Evolutionary conservation across 192 early-diverging fungal genomes (phyloP).

Genomic region (Dimargaris verticillata): DNA sequence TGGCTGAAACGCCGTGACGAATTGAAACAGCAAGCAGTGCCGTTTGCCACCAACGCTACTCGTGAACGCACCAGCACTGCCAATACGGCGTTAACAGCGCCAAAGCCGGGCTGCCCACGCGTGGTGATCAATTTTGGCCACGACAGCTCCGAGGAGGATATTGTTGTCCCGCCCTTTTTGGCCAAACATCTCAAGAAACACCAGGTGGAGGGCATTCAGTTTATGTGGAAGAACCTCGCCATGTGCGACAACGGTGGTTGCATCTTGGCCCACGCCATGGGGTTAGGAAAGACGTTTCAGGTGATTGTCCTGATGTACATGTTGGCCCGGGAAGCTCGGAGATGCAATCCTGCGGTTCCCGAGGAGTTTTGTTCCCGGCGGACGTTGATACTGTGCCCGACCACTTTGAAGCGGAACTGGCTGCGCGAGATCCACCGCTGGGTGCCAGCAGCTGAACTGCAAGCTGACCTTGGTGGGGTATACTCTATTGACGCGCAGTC

Average conservation of each 20-base stretch:
- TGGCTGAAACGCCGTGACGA: slow-evolving; percentile 12
- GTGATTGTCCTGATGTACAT: slow-evolving; percentile 55
- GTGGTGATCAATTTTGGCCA: slow-evolving; percentile 51
- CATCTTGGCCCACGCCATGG: slow-evolving; percentile 74
- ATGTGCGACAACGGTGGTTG: slow-evolving; percentile 53
- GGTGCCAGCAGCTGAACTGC: slow-evolving; percentile 24
- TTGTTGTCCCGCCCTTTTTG: slow-evolving; percentile 38
- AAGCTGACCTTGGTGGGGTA: slow-evolving; percentile 22
- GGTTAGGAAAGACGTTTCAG: slow-evolving; percentile 73
- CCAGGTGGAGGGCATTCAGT: slow-evolving; percentile 59
- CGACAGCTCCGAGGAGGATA: slow-evolving; percentile 28
- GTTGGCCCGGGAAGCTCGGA: slow-evolving; percentile 38
- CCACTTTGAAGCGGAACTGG: slow-evolving; percentile 60
- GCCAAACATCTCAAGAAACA: slow-evolving; percentile 41
- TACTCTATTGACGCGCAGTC: slow-evolving; percentile 23
- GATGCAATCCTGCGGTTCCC: slow-evolving; percentile 32
- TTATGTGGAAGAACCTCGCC: slow-evolving; percentile 66
- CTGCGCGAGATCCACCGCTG: slow-evolving; percentile 47
- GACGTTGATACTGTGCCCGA: slow-evolving; percentile 57
- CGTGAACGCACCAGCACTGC: background rate
- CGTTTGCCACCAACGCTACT: background rate
- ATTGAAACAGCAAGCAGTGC: background rate
- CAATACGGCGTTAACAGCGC: slow-evolving; percentile 11
- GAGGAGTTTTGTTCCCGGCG: slow-evolving; percentile 32
- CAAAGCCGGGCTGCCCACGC: background rate